Evolutionary conservation across 208 protist genomes (phyloP).

Genomic region (Tritrichomonas musculus): DNA sequence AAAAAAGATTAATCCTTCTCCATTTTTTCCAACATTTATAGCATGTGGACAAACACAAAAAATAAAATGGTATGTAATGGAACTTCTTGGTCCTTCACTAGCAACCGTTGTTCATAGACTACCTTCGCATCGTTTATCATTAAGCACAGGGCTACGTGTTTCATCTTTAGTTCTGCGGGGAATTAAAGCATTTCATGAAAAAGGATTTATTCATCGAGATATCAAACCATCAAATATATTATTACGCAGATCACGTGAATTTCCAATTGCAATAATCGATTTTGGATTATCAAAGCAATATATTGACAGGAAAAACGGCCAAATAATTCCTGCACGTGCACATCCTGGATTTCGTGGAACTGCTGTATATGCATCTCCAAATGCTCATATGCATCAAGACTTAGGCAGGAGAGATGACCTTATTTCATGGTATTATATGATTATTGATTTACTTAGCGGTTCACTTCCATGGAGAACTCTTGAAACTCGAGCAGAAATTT

Average conservation of each 20-base stretch:
- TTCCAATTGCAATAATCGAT: constrained; percentile 38
- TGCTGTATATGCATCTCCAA: neutral
- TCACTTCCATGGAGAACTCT: neutral
- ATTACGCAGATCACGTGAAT: neutral
- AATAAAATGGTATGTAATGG: neutral
- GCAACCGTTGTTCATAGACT: neutral
- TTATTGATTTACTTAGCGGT: neutral
- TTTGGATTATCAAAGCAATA: constrained; percentile 35
- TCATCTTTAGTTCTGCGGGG: neutral
- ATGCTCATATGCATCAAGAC: neutral
- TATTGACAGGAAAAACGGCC: neutral
- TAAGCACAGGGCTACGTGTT: neutral
- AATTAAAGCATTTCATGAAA: constrained; percentile 28
- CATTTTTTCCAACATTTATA: neutral
- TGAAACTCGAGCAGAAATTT: constrained; percentile 7
- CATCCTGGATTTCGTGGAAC: neutral
- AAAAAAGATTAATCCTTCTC: neutral
- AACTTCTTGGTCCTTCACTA: neutral
- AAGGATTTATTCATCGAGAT: constrained; percentile 41
- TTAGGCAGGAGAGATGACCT: neutral
- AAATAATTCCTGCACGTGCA: neutral
- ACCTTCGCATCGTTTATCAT: neutral
- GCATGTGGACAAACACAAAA: neutral
- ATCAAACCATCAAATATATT: constrained; percentile 40
- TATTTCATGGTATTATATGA: constrained; percentile 25